A percentile compares a stretch with the other conserved stretches of the same genome.
phyloP scores from a whole-genome alignment of 352 stramenopile species.

The Elongisporangium prolatum region DNA sequence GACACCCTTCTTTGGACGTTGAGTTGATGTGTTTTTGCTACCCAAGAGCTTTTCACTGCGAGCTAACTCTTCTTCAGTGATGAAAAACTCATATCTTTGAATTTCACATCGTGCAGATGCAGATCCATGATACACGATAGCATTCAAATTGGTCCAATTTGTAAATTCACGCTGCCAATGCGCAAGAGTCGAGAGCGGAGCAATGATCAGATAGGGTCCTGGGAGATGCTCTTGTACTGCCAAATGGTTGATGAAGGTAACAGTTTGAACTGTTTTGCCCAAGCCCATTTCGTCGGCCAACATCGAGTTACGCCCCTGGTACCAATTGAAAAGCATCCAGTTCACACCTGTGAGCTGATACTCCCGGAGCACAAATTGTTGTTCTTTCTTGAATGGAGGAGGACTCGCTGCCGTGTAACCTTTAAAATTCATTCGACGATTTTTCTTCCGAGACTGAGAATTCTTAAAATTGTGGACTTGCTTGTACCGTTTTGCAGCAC shows the following conservation, averaged over 20 bases:
- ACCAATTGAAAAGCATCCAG: conserved; percentile 99
- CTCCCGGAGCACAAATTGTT: conserved; percentile 89
- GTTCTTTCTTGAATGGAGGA: conserved; percentile 51
- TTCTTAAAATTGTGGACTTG: conserved; percentile 28
- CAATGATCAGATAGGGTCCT: conserved; percentile 97
- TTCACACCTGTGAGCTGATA: conserved; percentile 99
- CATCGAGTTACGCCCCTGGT: conserved; percentile 97
- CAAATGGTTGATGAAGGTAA: conserved; percentile 95
- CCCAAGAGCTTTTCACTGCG: conserved; percentile 25
- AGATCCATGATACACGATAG: conserved; percentile 97
- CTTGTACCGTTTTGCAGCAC: conserved; percentile 46
- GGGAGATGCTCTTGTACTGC: conserved; percentile 91
- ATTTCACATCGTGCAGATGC: conserved; percentile 86
- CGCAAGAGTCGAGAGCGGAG: conserved; percentile 95
- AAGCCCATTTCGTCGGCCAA: conserved; percentile 99
- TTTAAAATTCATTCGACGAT: conserved; percentile 66
- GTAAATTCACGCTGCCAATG: conserved; percentile 97
- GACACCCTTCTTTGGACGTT: conserved; percentile 22
- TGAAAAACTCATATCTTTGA: conserved; percentile 95
- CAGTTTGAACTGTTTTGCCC: conserved; percentile 94
- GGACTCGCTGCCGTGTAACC: conserved; percentile 59
- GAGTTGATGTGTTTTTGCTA: conserved; percentile 10
- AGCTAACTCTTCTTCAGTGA: conserved; percentile 43
- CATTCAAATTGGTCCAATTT: conserved; percentile 98
- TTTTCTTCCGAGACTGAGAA: conserved; percentile 17